A percentile compares a stretch with the other conserved stretches of the same genome.
phyloP scores from a whole-genome alignment of 352 stramenopile genomes.

The Peronospora belbahrii region DNA sequence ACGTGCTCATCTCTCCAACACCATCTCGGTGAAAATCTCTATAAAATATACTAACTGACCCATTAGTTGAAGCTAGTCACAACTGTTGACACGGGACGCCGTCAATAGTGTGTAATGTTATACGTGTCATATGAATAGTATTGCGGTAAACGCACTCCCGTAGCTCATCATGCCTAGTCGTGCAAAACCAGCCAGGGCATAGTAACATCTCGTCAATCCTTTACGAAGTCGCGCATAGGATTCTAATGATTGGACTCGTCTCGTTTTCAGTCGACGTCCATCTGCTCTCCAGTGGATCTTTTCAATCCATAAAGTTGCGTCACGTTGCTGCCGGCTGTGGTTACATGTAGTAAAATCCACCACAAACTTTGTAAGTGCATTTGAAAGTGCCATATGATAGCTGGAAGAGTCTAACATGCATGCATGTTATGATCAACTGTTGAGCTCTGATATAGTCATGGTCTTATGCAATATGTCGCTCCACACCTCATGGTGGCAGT shows the following conservation, averaged over 20 bases:
- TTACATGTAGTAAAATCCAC: neutral
- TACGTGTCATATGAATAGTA: constrained; percentile 2
- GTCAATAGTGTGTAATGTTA: constrained; percentile 2
- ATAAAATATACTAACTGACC: constrained; percentile 12
- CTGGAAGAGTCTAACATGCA: no score
- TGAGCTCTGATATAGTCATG: neutral
- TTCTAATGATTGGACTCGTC: constrained; percentile 9
- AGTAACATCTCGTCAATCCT: constrained; percentile 15
- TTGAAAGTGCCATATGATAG: no score
- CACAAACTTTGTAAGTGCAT: neutral
- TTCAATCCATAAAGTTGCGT: constrained; percentile 15
- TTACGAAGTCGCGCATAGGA: constrained; percentile 14
- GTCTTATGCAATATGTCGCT: no score
- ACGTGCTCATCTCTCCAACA: constrained; percentile 3
- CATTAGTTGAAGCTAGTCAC: constrained; percentile 13
- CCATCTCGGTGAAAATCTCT: constrained; percentile 18
- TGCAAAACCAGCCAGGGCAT: constrained; percentile 8
- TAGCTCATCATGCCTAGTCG: constrained; percentile 18
- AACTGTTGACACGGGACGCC: neutral
- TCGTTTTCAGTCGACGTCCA: constrained; percentile 17
- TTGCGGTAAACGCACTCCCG: no score
- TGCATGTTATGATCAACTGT: constrained; percentile 16
- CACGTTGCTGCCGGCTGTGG: constrained; percentile 8
- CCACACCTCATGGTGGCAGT: no score
- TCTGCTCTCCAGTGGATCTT: neutral